Base-by-base conservation (phyloP, 768 basidiomycete genomes). In the Butyriboletus loyo region DNA sequence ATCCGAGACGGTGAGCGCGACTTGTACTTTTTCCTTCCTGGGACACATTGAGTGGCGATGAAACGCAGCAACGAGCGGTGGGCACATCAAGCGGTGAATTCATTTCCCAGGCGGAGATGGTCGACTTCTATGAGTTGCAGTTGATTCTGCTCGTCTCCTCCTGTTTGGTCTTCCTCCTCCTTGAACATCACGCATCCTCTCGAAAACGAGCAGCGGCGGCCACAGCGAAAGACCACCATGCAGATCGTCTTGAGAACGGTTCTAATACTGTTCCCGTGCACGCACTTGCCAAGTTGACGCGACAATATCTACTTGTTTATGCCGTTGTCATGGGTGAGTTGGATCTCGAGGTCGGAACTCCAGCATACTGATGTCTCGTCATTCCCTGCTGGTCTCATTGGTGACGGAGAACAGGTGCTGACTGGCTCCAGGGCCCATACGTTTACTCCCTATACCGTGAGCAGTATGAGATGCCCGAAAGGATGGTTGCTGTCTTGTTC, bases 341-440 rank as follows among this genome's bases (percentile, higher is more conserved):
- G 1, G n/a, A 14, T 35, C 8, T 31, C 15, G 11, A 7, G 1
- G 3, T 15, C 22, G 27, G 19, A 14, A 5, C 13, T 35, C 30
- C 50, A 43, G 24, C 39, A 5, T 21, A 28, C 52, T 58, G 21
- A 58, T 30, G 21, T 42, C 27, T 36, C 46, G 5, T 2, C 15
- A 30, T 32, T 46, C n/a, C 24, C 46, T 37, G 53, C 50, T 25
- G 17, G 13, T 44, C 4, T 38, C 11, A 9, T 30, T 38, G 21
- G 32, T 41, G 28, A 36, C 13, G 44, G 30, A 14, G 32, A 43
- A 34, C 59, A 87, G 86, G 82, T 52, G 84, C 86, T 35, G 86
- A 89, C 66, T 88, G 87, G 86, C 73, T 89, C 14, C 86, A 89
- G 66, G 88, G 88, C 0, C 88, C 88, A 15, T 89, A 89, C 60